A percentile compares a stretch with the other conserved stretches of the same genome.
These are phyloP conservation scores for Candida albicans DNA, from an alignment of 1,139 yeast genomes.

Conservation along the genomic window DNA sequence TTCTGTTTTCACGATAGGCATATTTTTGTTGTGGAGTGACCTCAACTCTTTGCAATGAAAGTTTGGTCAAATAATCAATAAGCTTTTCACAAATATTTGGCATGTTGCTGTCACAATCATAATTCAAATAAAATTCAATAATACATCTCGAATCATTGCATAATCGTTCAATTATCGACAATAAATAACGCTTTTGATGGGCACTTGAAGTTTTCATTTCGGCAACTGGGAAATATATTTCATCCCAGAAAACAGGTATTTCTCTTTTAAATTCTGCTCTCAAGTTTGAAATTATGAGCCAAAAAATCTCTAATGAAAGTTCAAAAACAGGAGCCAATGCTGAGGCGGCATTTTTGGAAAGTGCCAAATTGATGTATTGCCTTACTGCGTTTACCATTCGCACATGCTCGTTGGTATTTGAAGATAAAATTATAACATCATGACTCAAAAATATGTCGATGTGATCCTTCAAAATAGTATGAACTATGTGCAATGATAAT, in stretches of 20 bases:
- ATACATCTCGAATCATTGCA: slow-evolving; percentile 88
- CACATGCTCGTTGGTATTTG: slow-evolving; percentile 56
- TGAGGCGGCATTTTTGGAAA: slow-evolving; percentile 92
- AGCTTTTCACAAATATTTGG: slow-evolving; percentile 85
- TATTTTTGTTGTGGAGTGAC: slow-evolving; percentile 68
- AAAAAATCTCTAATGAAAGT: slow-evolving; percentile 86
- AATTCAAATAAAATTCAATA: slow-evolving; percentile 89
- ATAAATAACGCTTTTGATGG: slow-evolving; percentile 86
- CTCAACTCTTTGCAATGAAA: slow-evolving; percentile 71
- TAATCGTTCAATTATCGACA: slow-evolving; percentile 74
- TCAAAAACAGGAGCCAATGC: slow-evolving; percentile 91
- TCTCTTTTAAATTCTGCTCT: slow-evolving; percentile 88
- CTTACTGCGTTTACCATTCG: slow-evolving; percentile 77
- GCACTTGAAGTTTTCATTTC: slow-evolving; percentile 90
- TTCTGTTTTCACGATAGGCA: slow-evolving; percentile 61
- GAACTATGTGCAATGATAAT: slow-evolving; percentile 82
- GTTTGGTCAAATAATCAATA: slow-evolving; percentile 72
- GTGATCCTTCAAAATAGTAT: slow-evolving; percentile 81
- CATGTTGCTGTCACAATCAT: slow-evolving; percentile 86
- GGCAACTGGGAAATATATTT: slow-evolving; percentile 90
- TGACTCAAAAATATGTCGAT: slow-evolving; percentile 76
- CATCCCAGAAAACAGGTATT: slow-evolving; percentile 90
- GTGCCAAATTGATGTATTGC: slow-evolving; percentile 77
- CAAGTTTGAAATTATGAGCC: slow-evolving; percentile 81
- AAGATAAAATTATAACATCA: slow-evolving; percentile 58